Base-by-base conservation (phyloP, 805 yeast genomes). In the Metschnikowia amazonensis region DNA sequence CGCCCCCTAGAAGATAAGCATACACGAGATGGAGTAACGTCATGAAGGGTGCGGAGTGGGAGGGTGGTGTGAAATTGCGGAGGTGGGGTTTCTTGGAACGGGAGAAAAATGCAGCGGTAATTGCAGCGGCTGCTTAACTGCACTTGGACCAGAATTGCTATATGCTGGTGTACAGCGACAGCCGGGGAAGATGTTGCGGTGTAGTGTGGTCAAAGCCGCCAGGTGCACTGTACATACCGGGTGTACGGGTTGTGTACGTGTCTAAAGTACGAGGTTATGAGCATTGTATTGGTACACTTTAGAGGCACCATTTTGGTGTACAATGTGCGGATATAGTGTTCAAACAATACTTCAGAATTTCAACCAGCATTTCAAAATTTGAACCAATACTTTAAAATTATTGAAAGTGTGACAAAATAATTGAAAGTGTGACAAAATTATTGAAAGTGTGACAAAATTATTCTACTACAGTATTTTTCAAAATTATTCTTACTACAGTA, bases 1-100 rank as follows among this genome's bases (percentile, higher is more conserved):
- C 41, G 0, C 97, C 97, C 5, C 97, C 97, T 2, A 86, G 36
- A 1, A 88, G 42, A 59, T 88, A 89, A 0, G 75, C 68, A 16
- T 69, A 53, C 0, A 82, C 32, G 35, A 72, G 64, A n/a, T 32
- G 24, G 24, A 43, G 31, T 5, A 52, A 21, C 20, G 51, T 28
- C 58, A 54, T 16, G 31, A 21, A 16, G 27, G 10, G 8, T 8
- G 7, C 16, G 25, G 36, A 13, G 33, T 5, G 16, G 24, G 24
- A 20, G 6, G 16, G 11, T n/a, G 7, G 28, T 11, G n/a, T 10
- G 5, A 18, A 13, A 18, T 10, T 32, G 23, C 14, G 21, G 3
- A 11, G 14, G 5, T 14, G 14, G 31, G 31, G 16, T n/a, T 4
- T 10, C 1, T 27, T 27, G 5, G 29, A 25, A n/a, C n/a, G 29